Evolutionary conservation across 805 yeast genomes (phyloP), one percentile per base, ranked within the genome.

Genomic region (Wickerhamomyces chambardii): DNA sequence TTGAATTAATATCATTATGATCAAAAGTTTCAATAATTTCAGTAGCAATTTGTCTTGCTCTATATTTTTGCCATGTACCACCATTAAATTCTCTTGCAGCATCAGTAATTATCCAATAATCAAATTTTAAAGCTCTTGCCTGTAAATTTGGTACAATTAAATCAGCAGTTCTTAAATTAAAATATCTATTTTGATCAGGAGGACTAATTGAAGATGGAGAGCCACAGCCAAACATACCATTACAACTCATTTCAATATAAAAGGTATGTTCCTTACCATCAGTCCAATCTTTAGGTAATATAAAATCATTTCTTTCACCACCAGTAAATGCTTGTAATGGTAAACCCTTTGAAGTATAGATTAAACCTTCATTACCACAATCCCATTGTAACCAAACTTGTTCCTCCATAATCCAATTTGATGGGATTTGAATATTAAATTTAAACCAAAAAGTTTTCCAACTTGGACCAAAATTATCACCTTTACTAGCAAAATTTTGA

Each of bases 371-470:
- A 49, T 82, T 80, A 35, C 76, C 73, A 33, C 87, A 76, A 53
- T 90, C 95, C 85, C 94, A 89, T 42, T 85, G 79, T 39, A 84
- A 72, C 36, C 80, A 61, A 28, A 85, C 68, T 38, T 65, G 68
- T 11, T 51, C 47, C 14, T 67, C 64, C 17, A 64, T 53, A 9
- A 60, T 45, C 67, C 71, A 62, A 3, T 65, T 54, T 14, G 63
- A 45, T 0, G 95, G 95, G 5, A 90, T 63, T n/a, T 64, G 61
- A 38, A 84, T 58, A 12, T 67, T 59, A 16, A 90, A 61, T 45
- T 75, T 72, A 59, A 92, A 86, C 98, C 98, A 90, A 44, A 86
- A 94, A 1, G 97, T 83, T 39, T 90, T 80, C 98, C 98, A 90
- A 12, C 94, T 82, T 4, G 98, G 98, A 0, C 97, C 97, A 55